These are phyloP conservation scores for Aegle marmelos DNA, from an alignment of 345 rosid genomes.

Conservation along the genomic window DNA sequence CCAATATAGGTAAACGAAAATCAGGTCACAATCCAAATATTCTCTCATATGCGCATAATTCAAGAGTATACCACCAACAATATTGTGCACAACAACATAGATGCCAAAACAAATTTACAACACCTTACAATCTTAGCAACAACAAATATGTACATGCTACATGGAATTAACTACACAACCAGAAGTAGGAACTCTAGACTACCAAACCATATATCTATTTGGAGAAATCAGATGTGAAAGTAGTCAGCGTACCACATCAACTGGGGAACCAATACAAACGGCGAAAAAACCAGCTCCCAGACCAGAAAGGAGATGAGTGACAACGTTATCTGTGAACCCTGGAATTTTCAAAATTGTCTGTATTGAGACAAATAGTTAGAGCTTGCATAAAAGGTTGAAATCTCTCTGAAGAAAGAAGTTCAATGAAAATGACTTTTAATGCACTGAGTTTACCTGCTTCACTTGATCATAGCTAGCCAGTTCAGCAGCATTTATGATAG, in stretches of 20 bases:
- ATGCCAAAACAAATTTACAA: background rate
- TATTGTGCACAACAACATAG: background rate
- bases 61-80: background rate
- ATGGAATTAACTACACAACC: background rate
- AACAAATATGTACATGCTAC: background rate
- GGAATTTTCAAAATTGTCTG: constrained; percentile 95
- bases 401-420: constrained; percentile 10
- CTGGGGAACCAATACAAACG: constrained; percentile 98
- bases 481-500: constrained; percentile 97
- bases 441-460: constrained; percentile 56
- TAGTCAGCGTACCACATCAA: constrained; percentile 80
- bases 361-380: constrained; percentile 22
- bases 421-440: background rate
- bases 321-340: constrained; percentile 85
- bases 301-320: constrained; percentile 91
- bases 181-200: constrained; percentile 3
- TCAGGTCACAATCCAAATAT: background rate
- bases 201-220: background rate
- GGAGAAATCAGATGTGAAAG: constrained; percentile 7
- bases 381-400: background rate
- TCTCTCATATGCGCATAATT: background rate
- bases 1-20: background rate
- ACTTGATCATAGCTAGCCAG: constrained; percentile 98
- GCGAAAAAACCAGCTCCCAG: constrained; percentile 98
- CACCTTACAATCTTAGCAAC: background rate